Percentiles rank a stretch among this genome's conserved stretches.
These are phyloP conservation scores for Amphirosellinia nigrospora DNA, from an alignment of 495 filamentous ascomycete genomes.

Conservation along the genomic window DNA sequence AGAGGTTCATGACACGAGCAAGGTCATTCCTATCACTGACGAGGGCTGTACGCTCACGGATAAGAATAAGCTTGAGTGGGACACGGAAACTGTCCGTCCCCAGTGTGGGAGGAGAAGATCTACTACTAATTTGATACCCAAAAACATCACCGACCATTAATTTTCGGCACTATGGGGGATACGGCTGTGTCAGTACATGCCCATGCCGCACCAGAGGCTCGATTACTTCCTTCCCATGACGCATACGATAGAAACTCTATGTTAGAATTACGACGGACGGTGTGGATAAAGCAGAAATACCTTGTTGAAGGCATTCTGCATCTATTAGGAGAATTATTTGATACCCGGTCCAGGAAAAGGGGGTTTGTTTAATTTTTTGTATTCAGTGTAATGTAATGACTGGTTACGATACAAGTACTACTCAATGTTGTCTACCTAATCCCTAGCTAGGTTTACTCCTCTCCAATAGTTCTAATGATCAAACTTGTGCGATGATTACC, in stretches of 20 bases:
- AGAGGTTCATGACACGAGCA: constrained; percentile 73
- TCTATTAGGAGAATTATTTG: not conserved
- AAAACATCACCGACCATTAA: constrained; percentile 6
- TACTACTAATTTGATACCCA: constrained; percentile 47
- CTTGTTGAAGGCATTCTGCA: not conserved
- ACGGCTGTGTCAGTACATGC: not conserved
- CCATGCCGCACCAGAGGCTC: not conserved
- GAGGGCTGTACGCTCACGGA: constrained; percentile 81
- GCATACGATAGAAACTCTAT: not conserved
- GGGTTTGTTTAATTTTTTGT: constrained; percentile 6
- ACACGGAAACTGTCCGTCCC: constrained; percentile 73
- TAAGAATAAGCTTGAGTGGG: constrained; percentile 80
- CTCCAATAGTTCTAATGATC: not conserved
- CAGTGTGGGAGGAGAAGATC: constrained; percentile 78
- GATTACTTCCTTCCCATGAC: not conserved
- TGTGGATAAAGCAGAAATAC: not conserved
- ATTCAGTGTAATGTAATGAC: constrained; percentile 9
- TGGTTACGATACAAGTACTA: not conserved
- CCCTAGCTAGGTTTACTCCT: not conserved
- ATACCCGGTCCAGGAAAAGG: constrained; percentile 21
- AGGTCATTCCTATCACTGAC: constrained; percentile 80
- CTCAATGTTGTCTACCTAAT: not conserved
- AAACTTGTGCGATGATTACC: not conserved
- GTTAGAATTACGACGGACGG: constrained; percentile 4
- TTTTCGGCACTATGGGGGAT: not conserved